These are phyloP conservation scores for Nicotiana benthamiana DNA, from an alignment of 257 asterid species.

Conservation along the genomic window DNA sequence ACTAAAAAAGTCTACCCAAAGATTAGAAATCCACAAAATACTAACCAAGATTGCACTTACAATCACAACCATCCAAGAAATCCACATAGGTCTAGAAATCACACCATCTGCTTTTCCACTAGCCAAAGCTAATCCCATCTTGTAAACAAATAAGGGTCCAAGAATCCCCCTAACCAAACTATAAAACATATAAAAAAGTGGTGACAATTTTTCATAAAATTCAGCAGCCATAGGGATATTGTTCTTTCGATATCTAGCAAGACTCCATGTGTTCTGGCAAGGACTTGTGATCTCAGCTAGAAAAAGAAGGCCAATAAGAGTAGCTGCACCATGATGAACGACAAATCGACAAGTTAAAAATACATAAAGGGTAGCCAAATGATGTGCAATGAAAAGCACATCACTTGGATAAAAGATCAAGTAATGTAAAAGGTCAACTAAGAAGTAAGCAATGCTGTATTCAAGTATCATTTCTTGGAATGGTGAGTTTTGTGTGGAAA, in stretches of 20 bases:
- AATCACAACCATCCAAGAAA: slow-evolving; percentile 70
- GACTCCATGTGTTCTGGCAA: slow-evolving; percentile 74
- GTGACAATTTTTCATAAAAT: slow-evolving; percentile 44
- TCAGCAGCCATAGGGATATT: slow-evolving; percentile 39
- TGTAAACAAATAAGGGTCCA: slow-evolving; percentile 47
- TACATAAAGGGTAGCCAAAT: slow-evolving; percentile 69
- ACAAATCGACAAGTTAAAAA: slow-evolving; percentile 51
- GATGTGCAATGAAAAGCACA: slow-evolving; percentile 59
- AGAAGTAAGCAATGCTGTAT: slow-evolving; percentile 60
- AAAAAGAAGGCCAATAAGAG: slow-evolving; percentile 44
- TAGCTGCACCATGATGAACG: slow-evolving; percentile 48
- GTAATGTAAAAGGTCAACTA: slow-evolving; percentile 56
- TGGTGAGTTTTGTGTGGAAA: slow-evolving; percentile 35
- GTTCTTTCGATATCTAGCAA: slow-evolving; percentile 37
- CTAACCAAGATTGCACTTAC: slow-evolving; percentile 45
- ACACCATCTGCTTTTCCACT: slow-evolving; percentile 21
- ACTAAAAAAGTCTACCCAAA: slow-evolving; percentile 44
- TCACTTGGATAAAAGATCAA: slow-evolving; percentile 37
- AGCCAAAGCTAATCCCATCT: slow-evolving; percentile 28
- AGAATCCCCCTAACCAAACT: slow-evolving; percentile 60
- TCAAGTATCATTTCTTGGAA: slow-evolving; percentile 52
- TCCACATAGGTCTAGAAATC: slow-evolving; percentile 61
- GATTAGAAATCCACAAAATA: slow-evolving; percentile 58
- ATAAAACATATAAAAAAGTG: slow-evolving; percentile 45
- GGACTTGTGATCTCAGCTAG: slow-evolving; percentile 67